Evolutionary conservation across 306 rosid species (phyloP).

Genomic region (Clitoria ternatea): DNA sequence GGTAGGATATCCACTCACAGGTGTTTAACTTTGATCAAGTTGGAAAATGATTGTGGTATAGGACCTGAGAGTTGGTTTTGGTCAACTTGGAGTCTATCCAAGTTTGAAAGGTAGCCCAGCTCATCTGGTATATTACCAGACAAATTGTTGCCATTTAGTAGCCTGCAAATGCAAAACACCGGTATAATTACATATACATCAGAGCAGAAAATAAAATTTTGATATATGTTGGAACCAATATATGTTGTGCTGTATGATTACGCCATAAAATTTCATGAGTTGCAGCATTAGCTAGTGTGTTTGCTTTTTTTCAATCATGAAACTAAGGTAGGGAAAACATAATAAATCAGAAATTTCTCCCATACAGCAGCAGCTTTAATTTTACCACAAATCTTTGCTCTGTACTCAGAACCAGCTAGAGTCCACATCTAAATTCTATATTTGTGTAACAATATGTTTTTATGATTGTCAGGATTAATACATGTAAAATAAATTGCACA

Average conservation of each 20-base stretch:
- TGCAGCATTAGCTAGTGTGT: constrained; percentile 4
- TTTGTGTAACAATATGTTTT: no score
- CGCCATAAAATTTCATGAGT: background rate
- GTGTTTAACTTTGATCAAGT: constrained; percentile 41
- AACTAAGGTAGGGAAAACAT: background rate
- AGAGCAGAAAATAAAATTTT: no score
- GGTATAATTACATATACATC: background rate
- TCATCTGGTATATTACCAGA: constrained; percentile 57
- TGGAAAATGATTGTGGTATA: constrained; percentile 49
- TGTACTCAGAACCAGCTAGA: no score
- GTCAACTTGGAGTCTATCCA: constrained; percentile 48
- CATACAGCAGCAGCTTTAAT: background rate
- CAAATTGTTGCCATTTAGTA: constrained; percentile 52
- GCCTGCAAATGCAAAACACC: constrained; percentile 37
- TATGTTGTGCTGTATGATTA: constrained; percentile 1
- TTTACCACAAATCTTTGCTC: background rate
- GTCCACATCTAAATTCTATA: no score
- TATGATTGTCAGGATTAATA: no score
- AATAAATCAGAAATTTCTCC: background rate
- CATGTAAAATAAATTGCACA: no score
- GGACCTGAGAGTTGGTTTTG: constrained; percentile 52
- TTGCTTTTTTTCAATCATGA: background rate
- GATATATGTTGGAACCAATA: no score
- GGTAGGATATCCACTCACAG: constrained; percentile 43
- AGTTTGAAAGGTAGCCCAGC: constrained; percentile 50